These are phyloP conservation scores for Chalciporus sphaerocephalus DNA, from an alignment of 768 basidiomycete species.

Conservation along the genomic window DNA sequence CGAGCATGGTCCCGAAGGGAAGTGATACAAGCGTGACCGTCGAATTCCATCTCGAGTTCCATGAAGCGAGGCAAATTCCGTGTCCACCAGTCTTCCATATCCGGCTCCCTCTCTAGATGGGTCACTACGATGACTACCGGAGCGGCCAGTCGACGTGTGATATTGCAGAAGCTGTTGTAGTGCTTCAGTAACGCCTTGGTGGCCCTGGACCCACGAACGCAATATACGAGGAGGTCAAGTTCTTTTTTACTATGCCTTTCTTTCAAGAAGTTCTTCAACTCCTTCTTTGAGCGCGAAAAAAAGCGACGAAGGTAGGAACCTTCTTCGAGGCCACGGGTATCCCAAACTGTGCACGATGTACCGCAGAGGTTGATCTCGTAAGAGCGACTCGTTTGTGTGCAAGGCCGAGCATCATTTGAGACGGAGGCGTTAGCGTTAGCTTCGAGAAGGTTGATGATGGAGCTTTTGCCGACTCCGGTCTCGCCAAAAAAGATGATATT, in stretches of 20 bases:
- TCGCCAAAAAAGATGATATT: slow-evolving; percentile 25
- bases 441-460: slow-evolving; percentile 22
- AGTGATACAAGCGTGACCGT: slow-evolving; percentile 38
- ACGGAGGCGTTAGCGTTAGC: slow-evolving; percentile 1
- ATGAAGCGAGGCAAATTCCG: slow-evolving; percentile 27
- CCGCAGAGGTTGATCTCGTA: slow-evolving; percentile 7
- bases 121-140: slow-evolving; percentile 38
- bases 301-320: slow-evolving; percentile 15
- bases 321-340: slow-evolving; percentile 38
- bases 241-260: slow-evolving; percentile 22
- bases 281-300: slow-evolving; percentile 13
- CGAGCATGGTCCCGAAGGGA: slow-evolving; percentile 14
- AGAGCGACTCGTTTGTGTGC: slow-evolving; percentile 9
- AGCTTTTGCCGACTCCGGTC: slow-evolving; percentile 26
- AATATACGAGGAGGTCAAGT: slow-evolving; percentile 39
- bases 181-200: slow-evolving; percentile 25
- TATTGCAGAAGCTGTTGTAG: slow-evolving; percentile 33
- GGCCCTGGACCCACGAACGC: slow-evolving; percentile 35
- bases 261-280: slow-evolving; percentile 19
- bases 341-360: slow-evolving; percentile 25
- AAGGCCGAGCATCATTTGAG: slow-evolving; percentile 12
- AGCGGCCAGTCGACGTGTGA: slow-evolving; percentile 34
- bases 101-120: slow-evolving; percentile 27
- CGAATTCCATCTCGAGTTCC: slow-evolving; percentile 28
- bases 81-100: slow-evolving; percentile 32